phyloP scores from a whole-genome alignment of 257 asterid species.

The Marsdenia floribunda region DNA sequence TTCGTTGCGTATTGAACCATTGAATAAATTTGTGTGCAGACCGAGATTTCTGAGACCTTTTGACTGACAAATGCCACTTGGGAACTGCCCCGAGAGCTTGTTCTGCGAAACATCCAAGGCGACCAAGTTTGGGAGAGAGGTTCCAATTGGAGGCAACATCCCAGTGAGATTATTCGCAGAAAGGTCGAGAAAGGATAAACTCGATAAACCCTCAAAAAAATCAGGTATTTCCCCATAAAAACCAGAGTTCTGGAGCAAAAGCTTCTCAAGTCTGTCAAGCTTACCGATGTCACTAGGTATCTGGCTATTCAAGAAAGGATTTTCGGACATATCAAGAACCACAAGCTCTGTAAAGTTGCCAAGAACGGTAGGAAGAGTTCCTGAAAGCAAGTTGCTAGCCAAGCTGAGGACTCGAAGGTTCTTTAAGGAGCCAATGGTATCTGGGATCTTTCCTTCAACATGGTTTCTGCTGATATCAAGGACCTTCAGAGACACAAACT shows the following conservation, averaged over 20 bases:
- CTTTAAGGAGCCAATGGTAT: constrained; percentile 48
- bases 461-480: constrained; percentile 74
- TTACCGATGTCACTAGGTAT: constrained; percentile 52
- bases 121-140: constrained; percentile 51
- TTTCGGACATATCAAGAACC: constrained; percentile 74
- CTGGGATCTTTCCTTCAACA: constrained; percentile 71
- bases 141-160: constrained; percentile 36
- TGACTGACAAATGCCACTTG: constrained; percentile 53
- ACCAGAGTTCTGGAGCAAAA: constrained; percentile 62
- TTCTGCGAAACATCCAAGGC: constrained; percentile 81
- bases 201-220: constrained; percentile 49
- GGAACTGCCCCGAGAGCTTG: constrained; percentile 64
- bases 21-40: constrained; percentile 56
- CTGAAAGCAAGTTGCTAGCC: constrained; percentile 69
- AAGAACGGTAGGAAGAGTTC: constrained; percentile 48
- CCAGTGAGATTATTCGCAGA: constrained; percentile 73
- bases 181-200: constrained; percentile 51
- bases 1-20: constrained; percentile 53
- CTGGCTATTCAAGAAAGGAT: constrained; percentile 63
- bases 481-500: constrained; percentile 42
- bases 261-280: constrained; percentile 48
- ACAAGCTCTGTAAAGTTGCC: constrained; percentile 62
- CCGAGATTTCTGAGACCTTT: constrained; percentile 50
- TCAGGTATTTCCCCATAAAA: constrained; percentile 58
- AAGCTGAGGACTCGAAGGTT: constrained; percentile 56